Conservation (phyloP, 768 basidiomycete species). For the Boletales sp. region DNA sequence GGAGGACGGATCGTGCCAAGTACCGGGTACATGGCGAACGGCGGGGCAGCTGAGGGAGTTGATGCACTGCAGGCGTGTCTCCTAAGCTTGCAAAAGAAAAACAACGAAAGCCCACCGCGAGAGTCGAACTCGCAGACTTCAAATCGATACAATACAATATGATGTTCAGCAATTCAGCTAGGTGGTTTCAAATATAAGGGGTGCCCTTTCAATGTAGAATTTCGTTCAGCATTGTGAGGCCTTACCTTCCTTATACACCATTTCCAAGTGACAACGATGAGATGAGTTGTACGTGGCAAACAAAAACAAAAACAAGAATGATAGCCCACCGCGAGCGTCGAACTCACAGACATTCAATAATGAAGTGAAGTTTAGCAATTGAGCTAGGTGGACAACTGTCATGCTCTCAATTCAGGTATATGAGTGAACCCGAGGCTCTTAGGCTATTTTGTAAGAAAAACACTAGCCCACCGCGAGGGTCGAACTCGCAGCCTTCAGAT, state of each 20-base stretch:
- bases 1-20: background rate
- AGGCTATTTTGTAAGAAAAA: conserved; percentile 16
- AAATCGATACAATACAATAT: conserved; percentile 35
- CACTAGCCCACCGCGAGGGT: conserved; percentile 59
- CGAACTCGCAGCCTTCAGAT: conserved; percentile 65
- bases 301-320: background rate
- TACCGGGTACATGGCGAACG: background rate
- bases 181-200: too few relatives aligned
- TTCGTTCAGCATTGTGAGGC: too few relatives aligned
- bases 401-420: background rate
- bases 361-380: too few relatives aligned
- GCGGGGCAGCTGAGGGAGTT: too few relatives aligned
- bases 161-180: too few relatives aligned
- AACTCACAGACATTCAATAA: background rate
- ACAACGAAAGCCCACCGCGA: conserved; percentile 53
- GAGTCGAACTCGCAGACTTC: conserved; percentile 65
- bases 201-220: too few relatives aligned
- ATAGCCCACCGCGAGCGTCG: background rate
- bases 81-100: too few relatives aligned
- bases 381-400: background rate
- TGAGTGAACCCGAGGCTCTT: background rate
- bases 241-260: too few relatives aligned
- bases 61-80: too few relatives aligned
- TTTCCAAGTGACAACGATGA: too few relatives aligned
- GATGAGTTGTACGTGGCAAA: too few relatives aligned